Percentiles rank a stretch among this genome's conserved stretches.
Evolutionary conservation across 495 filamentous ascomycete species (phyloP).

Genomic region (Penicillium canariense): DNA sequence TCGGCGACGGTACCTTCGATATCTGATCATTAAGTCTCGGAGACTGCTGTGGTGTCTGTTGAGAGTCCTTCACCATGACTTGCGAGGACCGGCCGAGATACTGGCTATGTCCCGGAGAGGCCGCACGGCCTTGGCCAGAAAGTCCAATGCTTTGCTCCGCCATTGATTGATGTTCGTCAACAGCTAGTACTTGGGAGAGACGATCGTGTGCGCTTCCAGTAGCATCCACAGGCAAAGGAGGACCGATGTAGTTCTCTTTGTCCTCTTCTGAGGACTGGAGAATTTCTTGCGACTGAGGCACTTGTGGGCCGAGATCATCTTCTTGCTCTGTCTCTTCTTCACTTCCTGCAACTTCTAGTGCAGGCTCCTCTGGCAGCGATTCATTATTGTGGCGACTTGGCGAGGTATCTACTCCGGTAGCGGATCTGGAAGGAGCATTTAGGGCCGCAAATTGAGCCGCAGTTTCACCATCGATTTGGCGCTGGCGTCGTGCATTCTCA

Average conservation of each 20-base stretch:
- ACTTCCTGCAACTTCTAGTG: slow-evolving; percentile 29
- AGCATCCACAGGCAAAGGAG: slow-evolving; percentile 26
- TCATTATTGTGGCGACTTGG: background rate
- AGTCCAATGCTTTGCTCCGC: background rate
- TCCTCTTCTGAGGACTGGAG: slow-evolving; percentile 43
- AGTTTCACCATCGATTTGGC: slow-evolving; percentile 36
- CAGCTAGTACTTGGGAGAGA: slow-evolving; percentile 40
- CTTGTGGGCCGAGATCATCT: slow-evolving; percentile 32
- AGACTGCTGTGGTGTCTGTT: slow-evolving; percentile 36
- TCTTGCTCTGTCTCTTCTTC: slow-evolving; percentile 56
- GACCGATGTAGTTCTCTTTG: slow-evolving; percentile 48
- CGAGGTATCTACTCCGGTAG: slow-evolving; percentile 6
- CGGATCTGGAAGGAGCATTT: slow-evolving; percentile 34
- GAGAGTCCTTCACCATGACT: slow-evolving; percentile 48
- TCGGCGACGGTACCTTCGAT: background rate
- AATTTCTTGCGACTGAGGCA: slow-evolving; percentile 28
- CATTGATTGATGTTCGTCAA: slow-evolving; percentile 21
- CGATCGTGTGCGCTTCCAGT: slow-evolving; percentile 37
- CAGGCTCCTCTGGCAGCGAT: slow-evolving; percentile 6
- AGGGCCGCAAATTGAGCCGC: slow-evolving; percentile 41
- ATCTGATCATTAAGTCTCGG: slow-evolving; percentile 1
- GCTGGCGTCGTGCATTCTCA: slow-evolving; percentile 36
- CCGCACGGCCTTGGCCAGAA: slow-evolving; percentile 1
- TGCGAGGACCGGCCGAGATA: slow-evolving; percentile 32
- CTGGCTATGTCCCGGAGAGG: slow-evolving; percentile 6